These are phyloP conservation scores for Mycosarcoma mackinlayi DNA, from an alignment of 1,284 basidiomycete genomes.

Conservation along the genomic window DNA sequence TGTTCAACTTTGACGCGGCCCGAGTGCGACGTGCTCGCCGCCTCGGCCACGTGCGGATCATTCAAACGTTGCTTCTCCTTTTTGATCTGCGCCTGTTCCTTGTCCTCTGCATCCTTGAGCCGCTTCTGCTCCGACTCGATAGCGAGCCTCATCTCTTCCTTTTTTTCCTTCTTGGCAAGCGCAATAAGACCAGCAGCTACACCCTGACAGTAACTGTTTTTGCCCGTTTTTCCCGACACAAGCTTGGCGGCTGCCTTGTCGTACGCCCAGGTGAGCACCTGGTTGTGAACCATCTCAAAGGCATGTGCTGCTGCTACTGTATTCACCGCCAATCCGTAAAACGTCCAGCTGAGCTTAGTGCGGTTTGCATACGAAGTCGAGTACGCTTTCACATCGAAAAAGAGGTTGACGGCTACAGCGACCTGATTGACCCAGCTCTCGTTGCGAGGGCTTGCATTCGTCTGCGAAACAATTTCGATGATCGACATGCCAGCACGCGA, in stretches of 20 bases:
- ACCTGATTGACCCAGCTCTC: conserved; percentile 50
- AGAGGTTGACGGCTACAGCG: conserved; percentile 45
- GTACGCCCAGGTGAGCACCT: conserved; percentile 45
- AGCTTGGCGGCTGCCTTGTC: conserved; percentile 20
- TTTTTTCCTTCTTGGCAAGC: conserved; percentile 51
- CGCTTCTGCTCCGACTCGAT: conserved; percentile 49
- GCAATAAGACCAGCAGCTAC: conserved; percentile 37
- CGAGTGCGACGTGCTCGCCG: neutral
- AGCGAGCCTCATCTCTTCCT: conserved; percentile 45
- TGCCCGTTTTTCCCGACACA: conserved; percentile 37
- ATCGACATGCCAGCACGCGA: conserved; percentile 39
- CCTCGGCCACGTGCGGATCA: conserved; percentile 8
- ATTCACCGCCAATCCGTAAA: conserved; percentile 53
- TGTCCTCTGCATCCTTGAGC: conserved; percentile 17
- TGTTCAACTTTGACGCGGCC: conserved; percentile 8
- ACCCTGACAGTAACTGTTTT: conserved; percentile 49
- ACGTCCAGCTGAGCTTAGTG: conserved; percentile 45
- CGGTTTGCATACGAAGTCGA: conserved; percentile 35
- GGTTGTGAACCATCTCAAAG: conserved; percentile 59
- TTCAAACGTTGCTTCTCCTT: conserved; percentile 27
- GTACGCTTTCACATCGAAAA: conserved; percentile 51
- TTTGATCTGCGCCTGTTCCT: conserved; percentile 20
- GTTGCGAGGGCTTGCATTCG: conserved; percentile 26
- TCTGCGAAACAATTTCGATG: conserved; percentile 50
- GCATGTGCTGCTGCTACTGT: conserved; percentile 54